Conservation (phyloP, 1,284 basidiomycete species). For the Lentinus polychrous region DNA sequence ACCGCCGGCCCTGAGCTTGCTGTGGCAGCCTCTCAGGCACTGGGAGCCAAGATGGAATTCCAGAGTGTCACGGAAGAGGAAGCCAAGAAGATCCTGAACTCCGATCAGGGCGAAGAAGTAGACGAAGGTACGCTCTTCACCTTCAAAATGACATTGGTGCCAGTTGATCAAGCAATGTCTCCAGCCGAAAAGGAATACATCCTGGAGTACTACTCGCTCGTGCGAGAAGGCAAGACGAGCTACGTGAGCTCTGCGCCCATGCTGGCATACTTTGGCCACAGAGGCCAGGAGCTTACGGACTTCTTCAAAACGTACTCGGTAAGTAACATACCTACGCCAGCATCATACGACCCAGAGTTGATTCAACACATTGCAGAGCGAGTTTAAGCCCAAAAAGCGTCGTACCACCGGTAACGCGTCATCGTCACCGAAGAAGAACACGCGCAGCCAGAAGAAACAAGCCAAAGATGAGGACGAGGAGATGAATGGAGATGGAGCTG, state of each 20-base stretch:
- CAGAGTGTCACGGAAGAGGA: slow-evolving; percentile 14
- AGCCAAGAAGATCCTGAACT: slow-evolving; percentile 15
- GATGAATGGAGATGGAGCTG: no score
- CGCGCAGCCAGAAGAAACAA: no score
- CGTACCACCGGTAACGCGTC: slow-evolving; percentile 5
- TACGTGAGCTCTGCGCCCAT: slow-evolving; percentile 18
- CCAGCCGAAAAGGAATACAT: slow-evolving; percentile 17
- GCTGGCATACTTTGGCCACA: slow-evolving; percentile 14
- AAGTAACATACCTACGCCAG: not conserved
- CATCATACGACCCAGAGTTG: not conserved
- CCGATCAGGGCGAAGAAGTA: slow-evolving; percentile 15
- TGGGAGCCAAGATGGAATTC: slow-evolving; percentile 19
- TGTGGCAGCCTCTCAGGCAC: slow-evolving; percentile 14
- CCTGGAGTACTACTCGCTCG: slow-evolving; percentile 21
- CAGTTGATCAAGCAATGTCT: not conserved
- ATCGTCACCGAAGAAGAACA: no score
- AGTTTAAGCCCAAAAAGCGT: slow-evolving; percentile 17
- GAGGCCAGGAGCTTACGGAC: slow-evolving; percentile 16
- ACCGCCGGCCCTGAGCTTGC: slow-evolving; percentile 15
- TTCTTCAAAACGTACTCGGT: slow-evolving; percentile 19
- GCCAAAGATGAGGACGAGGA: no score
- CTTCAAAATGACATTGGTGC: no score
- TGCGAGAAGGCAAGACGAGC: slow-evolving; percentile 20
- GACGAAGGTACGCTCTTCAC: slow-evolving; percentile 13
- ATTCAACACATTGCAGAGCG: slow-evolving; percentile 5